A percentile compares a stretch with the other conserved stretches of the same genome.
Evolutionary conservation across 495 filamentous ascomycete genomes (phyloP).

Genomic region (Podospora comata): DNA sequence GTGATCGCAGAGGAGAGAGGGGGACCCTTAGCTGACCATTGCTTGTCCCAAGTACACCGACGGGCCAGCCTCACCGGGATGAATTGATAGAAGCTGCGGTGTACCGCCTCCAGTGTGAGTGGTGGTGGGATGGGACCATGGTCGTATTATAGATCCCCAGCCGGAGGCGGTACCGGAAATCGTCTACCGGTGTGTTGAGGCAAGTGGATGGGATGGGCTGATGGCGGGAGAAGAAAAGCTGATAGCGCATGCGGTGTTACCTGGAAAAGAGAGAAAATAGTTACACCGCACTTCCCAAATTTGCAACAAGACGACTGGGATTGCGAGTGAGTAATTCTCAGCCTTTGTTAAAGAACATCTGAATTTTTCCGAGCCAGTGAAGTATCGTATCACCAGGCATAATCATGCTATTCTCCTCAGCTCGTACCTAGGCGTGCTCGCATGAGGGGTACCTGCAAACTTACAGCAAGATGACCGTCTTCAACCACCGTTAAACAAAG

Average conservation of each 20-base stretch:
- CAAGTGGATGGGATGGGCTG: not conserved
- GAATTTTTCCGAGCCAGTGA: not conserved
- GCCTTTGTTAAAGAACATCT: not conserved
- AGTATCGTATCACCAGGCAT: not conserved
- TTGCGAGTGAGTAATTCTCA: not conserved
- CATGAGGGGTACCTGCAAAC: too few relatives aligned
- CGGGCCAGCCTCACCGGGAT: not conserved
- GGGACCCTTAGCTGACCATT: conserved; percentile 8
- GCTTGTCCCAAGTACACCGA: not conserved
- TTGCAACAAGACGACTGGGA: not conserved
- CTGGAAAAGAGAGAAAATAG: not conserved
- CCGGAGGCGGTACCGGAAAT: not conserved
- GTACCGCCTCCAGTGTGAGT: not conserved
- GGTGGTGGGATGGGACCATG: not conserved
- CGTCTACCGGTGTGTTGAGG: not conserved
- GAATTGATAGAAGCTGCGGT: not conserved
- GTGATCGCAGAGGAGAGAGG: not conserved
- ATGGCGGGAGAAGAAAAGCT: not conserved
- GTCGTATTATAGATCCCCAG: not conserved
- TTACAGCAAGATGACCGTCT: too few relatives aligned
- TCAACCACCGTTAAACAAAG: too few relatives aligned
- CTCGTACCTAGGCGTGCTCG: too few relatives aligned
- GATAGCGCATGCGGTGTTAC: not conserved
- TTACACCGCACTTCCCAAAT: not conserved
- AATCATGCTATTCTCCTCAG: not conserved